These are phyloP conservation scores for Phytophthora vignae DNA, from an alignment of 352 stramenopile species.

Conservation along the genomic window DNA sequence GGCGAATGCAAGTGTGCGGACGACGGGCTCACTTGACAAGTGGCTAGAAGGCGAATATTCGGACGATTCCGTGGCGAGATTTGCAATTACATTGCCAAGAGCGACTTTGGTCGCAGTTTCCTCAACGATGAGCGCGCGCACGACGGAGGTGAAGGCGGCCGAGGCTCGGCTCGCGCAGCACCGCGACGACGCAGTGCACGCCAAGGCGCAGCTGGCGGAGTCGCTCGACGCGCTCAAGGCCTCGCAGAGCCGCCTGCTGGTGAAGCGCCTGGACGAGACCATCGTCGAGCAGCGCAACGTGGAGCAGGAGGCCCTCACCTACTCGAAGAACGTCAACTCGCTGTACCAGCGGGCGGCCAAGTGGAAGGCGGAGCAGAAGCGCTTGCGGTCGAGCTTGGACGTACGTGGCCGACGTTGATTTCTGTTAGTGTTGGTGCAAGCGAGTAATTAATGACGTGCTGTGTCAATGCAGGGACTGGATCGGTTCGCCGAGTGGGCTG, in stretches of 20 bases:
- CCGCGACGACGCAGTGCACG: constrained; percentile 36
- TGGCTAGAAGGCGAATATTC: constrained; percentile 14
- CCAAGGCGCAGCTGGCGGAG: constrained; percentile 44
- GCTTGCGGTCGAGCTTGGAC: constrained; percentile 55
- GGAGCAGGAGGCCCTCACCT: constrained; percentile 28
- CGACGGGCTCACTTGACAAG: neutral
- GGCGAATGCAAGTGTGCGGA: constrained; percentile 11
- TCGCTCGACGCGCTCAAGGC: constrained; percentile 50
- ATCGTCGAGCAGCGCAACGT: constrained; percentile 64
- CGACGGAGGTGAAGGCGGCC: constrained; percentile 36
- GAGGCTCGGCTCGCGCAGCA: neutral
- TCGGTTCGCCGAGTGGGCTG: constrained; percentile 66
- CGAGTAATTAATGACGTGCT: constrained; percentile 8
- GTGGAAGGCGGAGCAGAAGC: constrained; percentile 76
- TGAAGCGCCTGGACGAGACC: constrained; percentile 55
- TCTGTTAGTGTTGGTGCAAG: constrained; percentile 33
- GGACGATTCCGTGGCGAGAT: constrained; percentile 12
- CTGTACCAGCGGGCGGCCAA: constrained; percentile 64
- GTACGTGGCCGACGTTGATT: constrained; percentile 56
- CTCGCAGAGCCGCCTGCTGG: constrained; percentile 49
- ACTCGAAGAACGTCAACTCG: constrained; percentile 10
- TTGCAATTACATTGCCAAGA: constrained; percentile 6
- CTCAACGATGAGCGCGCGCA: constrained; percentile 6
- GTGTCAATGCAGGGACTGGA: constrained; percentile 50
- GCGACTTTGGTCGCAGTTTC: neutral